Percentiles rank a stretch among this genome's conserved stretches.
Evolutionary conservation across 2,329 filamentous ascomycete genomes (phyloP).

Genomic region (Daldinia sp.): DNA sequence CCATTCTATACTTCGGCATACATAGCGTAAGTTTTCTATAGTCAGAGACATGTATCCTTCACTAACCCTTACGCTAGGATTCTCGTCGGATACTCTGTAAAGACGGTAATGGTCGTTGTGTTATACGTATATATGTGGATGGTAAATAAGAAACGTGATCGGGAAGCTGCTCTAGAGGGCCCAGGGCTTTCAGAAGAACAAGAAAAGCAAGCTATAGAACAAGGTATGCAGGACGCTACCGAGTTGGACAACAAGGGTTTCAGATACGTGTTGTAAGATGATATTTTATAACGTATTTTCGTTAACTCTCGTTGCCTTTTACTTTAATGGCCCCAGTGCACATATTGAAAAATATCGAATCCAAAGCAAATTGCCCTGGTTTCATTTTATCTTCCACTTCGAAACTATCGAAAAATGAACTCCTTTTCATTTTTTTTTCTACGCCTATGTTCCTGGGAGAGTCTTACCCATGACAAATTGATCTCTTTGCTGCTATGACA

Average conservation of each 20-base stretch:
- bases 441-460: background rate
- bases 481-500: background rate
- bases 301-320: background rate
- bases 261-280: conserved; percentile 60
- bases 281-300: background rate
- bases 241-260: conserved; percentile 68
- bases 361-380: background rate
- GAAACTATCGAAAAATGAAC: no score
- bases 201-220: conserved; percentile 64
- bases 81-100: conserved; percentile 66
- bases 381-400: background rate
- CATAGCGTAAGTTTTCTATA: conserved; percentile 55
- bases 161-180: conserved; percentile 54
- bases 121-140: conserved; percentile 68
- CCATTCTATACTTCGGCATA: conserved; percentile 64
- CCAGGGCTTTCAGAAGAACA: conserved; percentile 53
- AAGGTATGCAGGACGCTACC: conserved; percentile 67
- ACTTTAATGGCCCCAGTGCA: no score
- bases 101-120: conserved; percentile 61
- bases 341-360: background rate
- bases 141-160: conserved; percentile 66
- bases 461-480: background rate
- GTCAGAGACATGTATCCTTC: background rate
- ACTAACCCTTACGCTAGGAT: conserved; percentile 56
- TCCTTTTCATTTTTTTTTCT: background rate